Evolutionary conservation across 228 moss, liverwort and hornwort species (phyloP).

Genomic region (Sphagnum magellanicum): DNA sequence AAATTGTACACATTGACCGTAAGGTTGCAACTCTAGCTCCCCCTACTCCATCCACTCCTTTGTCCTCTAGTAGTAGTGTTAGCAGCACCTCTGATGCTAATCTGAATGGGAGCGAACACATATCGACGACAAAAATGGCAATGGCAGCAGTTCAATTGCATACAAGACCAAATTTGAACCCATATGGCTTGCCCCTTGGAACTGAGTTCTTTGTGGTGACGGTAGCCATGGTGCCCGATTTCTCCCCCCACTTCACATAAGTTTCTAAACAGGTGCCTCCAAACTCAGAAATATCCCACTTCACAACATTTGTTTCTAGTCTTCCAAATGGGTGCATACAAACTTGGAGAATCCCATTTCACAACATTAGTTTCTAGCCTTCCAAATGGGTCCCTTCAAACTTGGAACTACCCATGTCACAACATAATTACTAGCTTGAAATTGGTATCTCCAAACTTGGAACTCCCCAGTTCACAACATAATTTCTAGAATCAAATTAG

Average conservation of each 20-base stretch:
- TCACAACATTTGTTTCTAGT: too few species aligned
- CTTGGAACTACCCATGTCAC: too few species aligned
- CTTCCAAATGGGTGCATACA: too few species aligned
- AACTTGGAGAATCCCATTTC: too few species aligned
- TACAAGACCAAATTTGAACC: conserved; percentile 35
- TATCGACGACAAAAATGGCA: background rate
- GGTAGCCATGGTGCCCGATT: conserved; percentile 80
- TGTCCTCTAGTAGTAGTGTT: too few species aligned
- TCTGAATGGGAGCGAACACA: conserved; percentile 22
- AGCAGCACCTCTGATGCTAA: conserved; percentile 23
- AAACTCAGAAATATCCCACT: too few species aligned
- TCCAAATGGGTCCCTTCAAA: too few species aligned
- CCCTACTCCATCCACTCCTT: conserved; percentile 4
- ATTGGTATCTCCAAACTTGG: too few species aligned
- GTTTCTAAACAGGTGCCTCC: background rate
- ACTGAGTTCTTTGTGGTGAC: conserved; percentile 63
- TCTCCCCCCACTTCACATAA: conserved; percentile 8
- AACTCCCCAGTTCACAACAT: too few species aligned
- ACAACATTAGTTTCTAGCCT: too few species aligned
- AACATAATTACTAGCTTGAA: too few species aligned
- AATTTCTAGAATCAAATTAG: too few species aligned
- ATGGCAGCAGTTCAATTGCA: conserved; percentile 14
- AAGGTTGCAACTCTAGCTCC: conserved; percentile 39
- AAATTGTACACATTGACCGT: conserved; percentile 75
- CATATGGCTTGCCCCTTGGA: conserved; percentile 52